These are phyloP conservation scores for Massospora cicadina DNA, from an alignment of 371 early-diverging fungal species.

Conservation along the genomic window DNA sequence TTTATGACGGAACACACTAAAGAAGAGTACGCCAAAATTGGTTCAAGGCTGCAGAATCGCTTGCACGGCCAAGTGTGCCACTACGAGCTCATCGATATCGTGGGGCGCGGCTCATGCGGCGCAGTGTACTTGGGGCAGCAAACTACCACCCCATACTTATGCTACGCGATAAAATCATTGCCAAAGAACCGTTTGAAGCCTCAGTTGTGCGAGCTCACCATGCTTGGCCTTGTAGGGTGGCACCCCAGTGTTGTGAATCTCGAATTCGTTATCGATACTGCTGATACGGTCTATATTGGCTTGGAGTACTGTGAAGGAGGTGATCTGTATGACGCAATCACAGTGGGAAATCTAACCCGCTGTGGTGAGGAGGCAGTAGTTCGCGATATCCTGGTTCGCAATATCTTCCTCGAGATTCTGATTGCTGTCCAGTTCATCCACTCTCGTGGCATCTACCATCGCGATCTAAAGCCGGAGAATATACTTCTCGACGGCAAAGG, in stretches of 20 bases:
- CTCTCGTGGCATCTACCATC: constrained; percentile 35
- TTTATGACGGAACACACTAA: constrained; percentile 10
- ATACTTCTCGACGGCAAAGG: constrained; percentile 32
- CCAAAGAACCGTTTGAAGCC: constrained; percentile 7
- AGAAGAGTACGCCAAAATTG: constrained; percentile 11
- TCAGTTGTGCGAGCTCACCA: constrained; percentile 4
- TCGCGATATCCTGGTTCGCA: constrained; percentile 3
- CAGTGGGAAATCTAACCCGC: constrained; percentile 14
- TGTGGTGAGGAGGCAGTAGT: constrained; percentile 2
- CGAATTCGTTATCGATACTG: constrained; percentile 28
- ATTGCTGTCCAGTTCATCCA: constrained; percentile 36
- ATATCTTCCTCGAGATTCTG: constrained; percentile 23
- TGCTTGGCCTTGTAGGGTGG: constrained; percentile 11
- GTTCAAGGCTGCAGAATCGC: neutral
- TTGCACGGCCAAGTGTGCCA: neutral
- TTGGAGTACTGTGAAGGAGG: constrained; percentile 36
- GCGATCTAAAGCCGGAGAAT: constrained; percentile 68
- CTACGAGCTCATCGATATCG: constrained; percentile 10
- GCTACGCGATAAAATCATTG: constrained; percentile 7
- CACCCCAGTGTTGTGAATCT: constrained; percentile 49
- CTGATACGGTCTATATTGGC: constrained; percentile 25
- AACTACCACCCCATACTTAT: neutral
- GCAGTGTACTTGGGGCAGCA: constrained; percentile 9
- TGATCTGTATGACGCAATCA: constrained; percentile 32
- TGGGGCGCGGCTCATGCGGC: constrained; percentile 9